A percentile compares a stretch with the other conserved stretches of the same genome.
Evolutionary conservation across 139 green algal genomes (phyloP).

Genomic region (Zygnema cylindricum): DNA sequence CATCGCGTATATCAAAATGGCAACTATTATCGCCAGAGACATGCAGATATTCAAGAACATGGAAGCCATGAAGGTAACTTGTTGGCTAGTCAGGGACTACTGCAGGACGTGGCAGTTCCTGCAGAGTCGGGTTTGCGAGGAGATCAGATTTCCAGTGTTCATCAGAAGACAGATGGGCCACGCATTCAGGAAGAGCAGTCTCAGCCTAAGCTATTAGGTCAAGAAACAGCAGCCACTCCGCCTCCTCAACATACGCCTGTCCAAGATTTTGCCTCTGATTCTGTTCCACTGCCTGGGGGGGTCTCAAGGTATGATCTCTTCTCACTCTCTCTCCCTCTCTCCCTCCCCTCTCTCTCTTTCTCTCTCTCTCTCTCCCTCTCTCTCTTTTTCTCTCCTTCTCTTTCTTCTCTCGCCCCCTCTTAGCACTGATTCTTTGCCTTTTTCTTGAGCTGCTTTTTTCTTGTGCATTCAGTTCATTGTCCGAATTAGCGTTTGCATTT

Average conservation of each 20-base stretch:
- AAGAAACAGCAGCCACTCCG: not conserved
- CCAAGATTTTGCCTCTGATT: not conserved
- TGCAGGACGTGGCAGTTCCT: not conserved
- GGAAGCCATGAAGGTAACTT: not conserved
- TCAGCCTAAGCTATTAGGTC: not conserved
- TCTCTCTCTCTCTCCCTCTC: not conserved
- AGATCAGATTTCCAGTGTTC: not conserved
- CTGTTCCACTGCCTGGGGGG: conserved; percentile 3
- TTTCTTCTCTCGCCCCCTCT: too few species aligned
- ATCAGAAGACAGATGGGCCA: not conserved
- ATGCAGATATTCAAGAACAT: not conserved
- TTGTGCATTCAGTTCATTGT: not conserved
- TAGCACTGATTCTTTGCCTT: too few species aligned
- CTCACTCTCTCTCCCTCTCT: not conserved
- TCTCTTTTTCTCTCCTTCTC: too few species aligned
- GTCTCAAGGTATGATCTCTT: not conserved
- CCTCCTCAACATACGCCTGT: not conserved
- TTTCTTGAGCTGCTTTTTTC: conserved; percentile 23
- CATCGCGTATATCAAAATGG: not conserved
- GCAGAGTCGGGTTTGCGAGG: not conserved
- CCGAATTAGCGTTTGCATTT: too few species aligned
- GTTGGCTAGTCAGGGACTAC: not conserved
- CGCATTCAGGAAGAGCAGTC: not conserved
- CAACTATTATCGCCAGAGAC: not conserved
- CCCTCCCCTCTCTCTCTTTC: not conserved